These are phyloP conservation scores for Drosera spatulata DNA, from an alignment of 179 eudicot species.

Conservation along the genomic window DNA sequence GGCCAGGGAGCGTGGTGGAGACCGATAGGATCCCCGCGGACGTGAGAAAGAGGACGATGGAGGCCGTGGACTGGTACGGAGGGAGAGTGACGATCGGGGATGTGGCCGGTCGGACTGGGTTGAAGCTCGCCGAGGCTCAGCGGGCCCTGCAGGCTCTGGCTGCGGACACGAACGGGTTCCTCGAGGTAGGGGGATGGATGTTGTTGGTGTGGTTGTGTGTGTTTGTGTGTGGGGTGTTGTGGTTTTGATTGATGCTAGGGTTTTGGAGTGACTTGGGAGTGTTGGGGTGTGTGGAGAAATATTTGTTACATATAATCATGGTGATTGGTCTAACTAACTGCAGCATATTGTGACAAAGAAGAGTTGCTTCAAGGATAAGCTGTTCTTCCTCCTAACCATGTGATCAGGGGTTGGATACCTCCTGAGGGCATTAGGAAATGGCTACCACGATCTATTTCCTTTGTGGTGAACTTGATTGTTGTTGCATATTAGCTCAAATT, in stretches of 20 bases:
- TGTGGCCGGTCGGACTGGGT: slow-evolving; percentile 72
- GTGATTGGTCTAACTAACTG: too few relatives aligned
- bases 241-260: background rate
- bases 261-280: too few relatives aligned
- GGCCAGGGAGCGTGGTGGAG: slow-evolving; percentile 74
- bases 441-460: too few relatives aligned
- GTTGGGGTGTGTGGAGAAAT: too few relatives aligned
- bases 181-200: slow-evolving; percentile 33
- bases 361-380: too few relatives aligned
- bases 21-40: slow-evolving; percentile 65
- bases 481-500: too few relatives aligned
- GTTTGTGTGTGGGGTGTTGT: background rate
- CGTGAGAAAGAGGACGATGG: slow-evolving; percentile 63
- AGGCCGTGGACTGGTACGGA: slow-evolving; percentile 61
- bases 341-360: too few relatives aligned
- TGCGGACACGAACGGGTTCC: slow-evolving; percentile 75
- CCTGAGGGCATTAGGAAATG: too few relatives aligned
- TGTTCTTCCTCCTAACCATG: too few relatives aligned
- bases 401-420: too few relatives aligned
- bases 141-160: slow-evolving; percentile 90
- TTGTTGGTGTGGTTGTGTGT: background rate
- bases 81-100: slow-evolving; percentile 87
- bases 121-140: slow-evolving; percentile 63
- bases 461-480: too few relatives aligned
- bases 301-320: too few relatives aligned